These are phyloP conservation scores for Oldenlandia corymbosa DNA, from an alignment of 257 asterid species.

Conservation along the genomic window DNA sequence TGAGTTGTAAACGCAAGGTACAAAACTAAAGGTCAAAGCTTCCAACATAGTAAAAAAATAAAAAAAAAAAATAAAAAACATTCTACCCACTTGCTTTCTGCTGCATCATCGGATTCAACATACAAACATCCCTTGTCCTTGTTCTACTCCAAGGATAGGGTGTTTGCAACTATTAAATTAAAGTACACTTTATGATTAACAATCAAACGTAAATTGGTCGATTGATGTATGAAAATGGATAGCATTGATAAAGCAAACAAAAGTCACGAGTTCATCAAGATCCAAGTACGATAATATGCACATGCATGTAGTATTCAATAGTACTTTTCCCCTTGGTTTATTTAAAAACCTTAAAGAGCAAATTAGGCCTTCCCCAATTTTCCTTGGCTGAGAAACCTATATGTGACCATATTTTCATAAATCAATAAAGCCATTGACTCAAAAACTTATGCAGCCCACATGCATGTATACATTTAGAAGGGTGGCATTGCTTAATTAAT, in stretches of 20 bases:
- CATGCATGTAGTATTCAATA: conserved; percentile 22
- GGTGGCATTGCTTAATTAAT: background rate
- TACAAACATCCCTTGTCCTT: background rate
- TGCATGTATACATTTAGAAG: too few relatives aligned
- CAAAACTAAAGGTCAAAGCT: too few relatives aligned
- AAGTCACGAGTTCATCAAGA: conserved; percentile 9
- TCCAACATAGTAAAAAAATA: too few relatives aligned
- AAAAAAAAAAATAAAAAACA: too few relatives aligned
- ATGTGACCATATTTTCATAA: conserved; percentile 18
- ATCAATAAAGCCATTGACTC: conserved; percentile 10
- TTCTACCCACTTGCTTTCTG: background rate
- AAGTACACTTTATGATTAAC: background rate
- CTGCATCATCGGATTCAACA: conserved; percentile 11
- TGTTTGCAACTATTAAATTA: background rate
- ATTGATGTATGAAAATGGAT: background rate
- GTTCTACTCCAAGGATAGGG: background rate
- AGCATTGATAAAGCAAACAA: background rate
- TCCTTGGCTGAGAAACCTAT: conserved; percentile 13
- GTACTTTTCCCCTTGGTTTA: conserved; percentile 6
- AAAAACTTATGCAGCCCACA: conserved; percentile 21
- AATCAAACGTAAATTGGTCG: too few relatives aligned
- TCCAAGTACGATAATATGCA: conserved; percentile 13
- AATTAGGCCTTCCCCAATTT: conserved; percentile 24
- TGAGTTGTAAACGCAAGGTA: too few relatives aligned
- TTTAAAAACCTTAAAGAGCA: conserved; percentile 9